Evolutionary conservation across 225 moss, liverwort and hornwort genomes (phyloP).

Genomic region (Pseudisothecium myosuroides): DNA sequence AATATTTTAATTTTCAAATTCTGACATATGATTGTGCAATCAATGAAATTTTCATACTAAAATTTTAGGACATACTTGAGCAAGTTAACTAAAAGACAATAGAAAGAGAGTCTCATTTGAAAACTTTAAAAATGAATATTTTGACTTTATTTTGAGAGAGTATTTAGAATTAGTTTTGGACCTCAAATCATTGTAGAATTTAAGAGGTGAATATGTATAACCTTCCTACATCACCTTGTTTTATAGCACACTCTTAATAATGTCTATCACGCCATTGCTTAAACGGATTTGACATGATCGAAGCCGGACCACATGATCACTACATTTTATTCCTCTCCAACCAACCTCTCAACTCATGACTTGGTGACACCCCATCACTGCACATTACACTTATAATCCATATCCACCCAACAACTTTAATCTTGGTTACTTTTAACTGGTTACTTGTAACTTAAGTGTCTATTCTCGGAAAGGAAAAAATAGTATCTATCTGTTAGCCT

Average conservation of each 20-base stretch:
- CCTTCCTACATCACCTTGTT: neutral
- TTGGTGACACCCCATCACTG: too few species aligned
- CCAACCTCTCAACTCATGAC: too few species aligned
- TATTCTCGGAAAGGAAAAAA: too few species aligned
- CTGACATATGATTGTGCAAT: accelerated
- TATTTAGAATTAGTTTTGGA: neutral
- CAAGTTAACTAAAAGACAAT: neutral
- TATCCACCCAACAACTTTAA: too few species aligned
- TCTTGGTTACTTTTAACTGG: too few species aligned
- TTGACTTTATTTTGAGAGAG: accelerated
- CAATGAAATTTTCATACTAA: neutral
- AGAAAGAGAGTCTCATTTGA: neutral
- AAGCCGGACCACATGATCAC: too few species aligned
- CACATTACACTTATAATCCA: too few species aligned
- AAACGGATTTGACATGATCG: too few species aligned
- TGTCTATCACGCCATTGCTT: too few species aligned
- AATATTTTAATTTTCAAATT: neutral
- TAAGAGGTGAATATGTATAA: neutral
- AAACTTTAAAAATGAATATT: neutral
- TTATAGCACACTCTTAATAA: neutral
- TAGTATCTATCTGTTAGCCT: too few species aligned
- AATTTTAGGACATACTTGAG: neutral
- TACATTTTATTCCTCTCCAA: too few species aligned
- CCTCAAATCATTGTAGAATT: neutral
- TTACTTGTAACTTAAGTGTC: too few species aligned